phyloP scores from a whole-genome alignment of 1,284 basidiomycete genomes.

The Trametes versicolor region DNA sequence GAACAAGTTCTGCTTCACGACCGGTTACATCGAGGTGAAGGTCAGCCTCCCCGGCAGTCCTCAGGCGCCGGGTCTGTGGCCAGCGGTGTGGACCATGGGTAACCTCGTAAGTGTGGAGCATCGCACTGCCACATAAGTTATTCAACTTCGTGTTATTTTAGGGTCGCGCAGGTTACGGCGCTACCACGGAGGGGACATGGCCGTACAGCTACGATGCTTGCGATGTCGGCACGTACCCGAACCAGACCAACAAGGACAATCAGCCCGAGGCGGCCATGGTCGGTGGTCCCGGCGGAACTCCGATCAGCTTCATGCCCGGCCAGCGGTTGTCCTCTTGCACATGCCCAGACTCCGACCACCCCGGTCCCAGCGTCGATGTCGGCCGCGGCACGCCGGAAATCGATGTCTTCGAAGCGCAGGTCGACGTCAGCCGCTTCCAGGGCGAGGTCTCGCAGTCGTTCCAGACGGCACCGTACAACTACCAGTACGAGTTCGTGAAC shows the following conservation, averaged over 20 bases:
- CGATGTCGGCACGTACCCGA: constrained; percentile 87
- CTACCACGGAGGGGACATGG: constrained; percentile 70
- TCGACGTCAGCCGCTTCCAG: constrained; percentile 49
- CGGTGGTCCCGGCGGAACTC: constrained; percentile 55
- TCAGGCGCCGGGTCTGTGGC: constrained; percentile 77
- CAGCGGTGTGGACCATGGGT: constrained; percentile 60
- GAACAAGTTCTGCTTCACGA: constrained; percentile 96
- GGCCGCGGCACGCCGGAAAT: constrained; percentile 74
- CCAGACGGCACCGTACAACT: constrained; percentile 86
- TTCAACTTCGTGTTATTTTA: constrained; percentile 47
- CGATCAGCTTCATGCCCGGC: constrained; percentile 62
- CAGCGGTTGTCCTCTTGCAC: constrained; percentile 66
- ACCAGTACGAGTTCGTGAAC: constrained; percentile 69
- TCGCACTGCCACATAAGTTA: constrained; percentile 45
- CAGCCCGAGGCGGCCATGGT: constrained; percentile 62
- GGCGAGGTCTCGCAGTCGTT: constrained; percentile 80
- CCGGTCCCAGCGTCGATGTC: constrained; percentile 60
- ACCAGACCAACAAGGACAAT: constrained; percentile 69
- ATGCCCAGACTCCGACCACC: constrained; percentile 68
- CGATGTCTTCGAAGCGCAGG: constrained; percentile 72
- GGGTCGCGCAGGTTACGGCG: constrained; percentile 69
- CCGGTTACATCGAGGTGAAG: constrained; percentile 87
- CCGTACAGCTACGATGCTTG: constrained; percentile 88
- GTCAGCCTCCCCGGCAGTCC: constrained; percentile 84
- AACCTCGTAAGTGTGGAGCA: constrained; percentile 52